phyloP scores from a whole-genome alignment of 2,329 filamentous ascomycete genomes.

The Aspergillus sp. region DNA sequence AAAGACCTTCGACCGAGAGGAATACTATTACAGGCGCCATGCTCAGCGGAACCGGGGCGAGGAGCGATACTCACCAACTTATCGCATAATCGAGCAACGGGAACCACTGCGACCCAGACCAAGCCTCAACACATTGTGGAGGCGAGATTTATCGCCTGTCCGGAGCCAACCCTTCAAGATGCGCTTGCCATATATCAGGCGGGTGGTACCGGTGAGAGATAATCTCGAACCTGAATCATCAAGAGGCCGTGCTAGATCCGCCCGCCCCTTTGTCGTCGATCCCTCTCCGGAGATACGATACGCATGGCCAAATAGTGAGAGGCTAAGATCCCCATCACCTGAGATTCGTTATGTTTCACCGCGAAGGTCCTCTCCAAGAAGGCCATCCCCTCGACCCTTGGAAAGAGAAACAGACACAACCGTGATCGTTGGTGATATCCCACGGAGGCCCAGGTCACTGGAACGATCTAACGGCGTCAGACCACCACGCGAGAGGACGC shows the following conservation, averaged over 20 bases:
- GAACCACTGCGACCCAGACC: constrained; percentile 1
- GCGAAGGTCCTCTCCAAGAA: not conserved
- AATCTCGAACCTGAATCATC: not conserved
- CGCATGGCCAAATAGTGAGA: constrained; percentile 1
- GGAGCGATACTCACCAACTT: constrained; percentile 2
- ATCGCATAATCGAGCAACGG: constrained; percentile 11
- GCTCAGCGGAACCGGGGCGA: not conserved
- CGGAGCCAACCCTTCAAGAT: constrained; percentile 14
- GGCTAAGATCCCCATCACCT: constrained; percentile 1
- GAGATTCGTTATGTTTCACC: constrained; percentile 10
- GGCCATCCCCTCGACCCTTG: not conserved
- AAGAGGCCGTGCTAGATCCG: constrained; percentile 9
- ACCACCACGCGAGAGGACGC: constrained; percentile 19
- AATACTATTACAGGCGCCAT: constrained; percentile 17
- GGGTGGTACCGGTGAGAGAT: not conserved
- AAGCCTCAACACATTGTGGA: not conserved
- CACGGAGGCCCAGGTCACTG: not conserved
- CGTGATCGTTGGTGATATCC: not conserved
- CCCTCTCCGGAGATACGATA: constrained; percentile 8
- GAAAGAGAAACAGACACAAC: not conserved
- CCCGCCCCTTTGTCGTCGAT: constrained; percentile 17
- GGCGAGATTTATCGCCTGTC: constrained; percentile 8
- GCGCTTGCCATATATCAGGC: constrained; percentile 17
- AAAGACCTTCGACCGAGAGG: constrained; percentile 14
- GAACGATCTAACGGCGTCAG: constrained; percentile 7